Evolutionary conservation across 805 yeast species (phyloP), one percentile per base, ranked within the genome.

Genomic region (Pichia eremophila): DNA sequence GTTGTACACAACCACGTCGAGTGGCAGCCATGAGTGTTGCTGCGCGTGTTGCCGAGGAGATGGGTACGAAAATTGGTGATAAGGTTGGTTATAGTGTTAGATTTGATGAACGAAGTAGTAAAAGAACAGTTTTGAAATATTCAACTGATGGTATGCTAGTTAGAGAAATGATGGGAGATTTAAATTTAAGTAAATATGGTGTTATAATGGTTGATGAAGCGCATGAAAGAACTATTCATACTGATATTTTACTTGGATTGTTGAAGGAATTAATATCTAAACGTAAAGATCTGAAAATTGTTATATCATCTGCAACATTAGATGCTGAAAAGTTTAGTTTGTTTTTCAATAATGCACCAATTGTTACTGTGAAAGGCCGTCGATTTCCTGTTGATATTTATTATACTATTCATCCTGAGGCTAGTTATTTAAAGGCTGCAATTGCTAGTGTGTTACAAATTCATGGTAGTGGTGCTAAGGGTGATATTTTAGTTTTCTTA

Each of bases 121-220:
- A 73, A 1, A 68, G 72, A 17, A 93, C 99, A 0, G 65, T 73
- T 14, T 73, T 93, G 45, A 91, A 91, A 67, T 93, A 93, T 64
- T 77, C 90, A 78, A 93, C 99, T 0, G 99, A 93, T 64, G 99
- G 99, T 74, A 86, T 89, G 88, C 71, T 93, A 19, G 69, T 90
- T 34, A 68, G 96, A 49, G 99, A 93, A 65, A 83, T 87, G 54
- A 66, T 90, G 34, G 69, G 75, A 1, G 97, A 90, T 60, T 86
- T 95, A 0, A 77, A 77, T 40, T 65, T 90, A 39, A 64, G 72
- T 1, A 68, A 66, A 2, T 91, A 90, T 60, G 78, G 93, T 2
- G 95, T 85, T 1, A 72, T 91, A 47, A 89, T 91, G 84, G 82
- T 91, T 43, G 99, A 91, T 66, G 99, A 91, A 65, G 99, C 99